Conservation (phyloP, 306 rosid species). For the Vigna radiata region DNA sequence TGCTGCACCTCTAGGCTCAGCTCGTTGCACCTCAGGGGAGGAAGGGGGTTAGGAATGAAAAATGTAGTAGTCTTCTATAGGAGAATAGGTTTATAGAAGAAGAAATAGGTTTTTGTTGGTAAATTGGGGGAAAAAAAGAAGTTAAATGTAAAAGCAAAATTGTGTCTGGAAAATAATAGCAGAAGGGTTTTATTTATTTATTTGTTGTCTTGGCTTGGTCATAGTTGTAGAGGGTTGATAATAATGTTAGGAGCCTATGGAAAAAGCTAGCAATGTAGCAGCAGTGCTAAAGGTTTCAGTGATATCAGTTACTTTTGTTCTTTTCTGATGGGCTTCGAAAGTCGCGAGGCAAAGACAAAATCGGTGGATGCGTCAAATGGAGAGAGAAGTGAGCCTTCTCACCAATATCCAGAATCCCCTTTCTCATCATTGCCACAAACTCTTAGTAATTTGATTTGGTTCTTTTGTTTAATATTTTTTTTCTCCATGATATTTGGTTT, state of each 20-base stretch:
- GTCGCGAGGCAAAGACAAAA: conserved; percentile 21
- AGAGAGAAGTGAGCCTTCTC: conserved; percentile 12
- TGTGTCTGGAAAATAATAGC: conserved; percentile 8
- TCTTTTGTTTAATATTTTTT: too few species aligned
- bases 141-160: background rate
- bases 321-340: conserved; percentile 38
- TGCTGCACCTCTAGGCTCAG: conserved; percentile 89
- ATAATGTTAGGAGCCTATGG: conserved; percentile 42
- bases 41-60: too few species aligned
- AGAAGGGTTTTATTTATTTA: background rate
- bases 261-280: background rate
- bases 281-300: conserved; percentile 35
- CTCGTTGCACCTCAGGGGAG: conserved; percentile 83
- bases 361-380: conserved; percentile 42
- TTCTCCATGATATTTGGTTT: too few species aligned
- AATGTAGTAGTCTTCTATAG: conserved; percentile 32
- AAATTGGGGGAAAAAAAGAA: background rate
- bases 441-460: conserved; percentile 61
- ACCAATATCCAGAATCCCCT: conserved; percentile 53
- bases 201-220: background rate
- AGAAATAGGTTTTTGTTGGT: conserved; percentile 42
- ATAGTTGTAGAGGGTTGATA: conserved; percentile 17
- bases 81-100: conserved; percentile 43
- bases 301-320: conserved; percentile 49
- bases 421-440: conserved; percentile 84